Evolutionary conservation across 148 eudicot species (phyloP).

Genomic region (Cornus controversa): DNA sequence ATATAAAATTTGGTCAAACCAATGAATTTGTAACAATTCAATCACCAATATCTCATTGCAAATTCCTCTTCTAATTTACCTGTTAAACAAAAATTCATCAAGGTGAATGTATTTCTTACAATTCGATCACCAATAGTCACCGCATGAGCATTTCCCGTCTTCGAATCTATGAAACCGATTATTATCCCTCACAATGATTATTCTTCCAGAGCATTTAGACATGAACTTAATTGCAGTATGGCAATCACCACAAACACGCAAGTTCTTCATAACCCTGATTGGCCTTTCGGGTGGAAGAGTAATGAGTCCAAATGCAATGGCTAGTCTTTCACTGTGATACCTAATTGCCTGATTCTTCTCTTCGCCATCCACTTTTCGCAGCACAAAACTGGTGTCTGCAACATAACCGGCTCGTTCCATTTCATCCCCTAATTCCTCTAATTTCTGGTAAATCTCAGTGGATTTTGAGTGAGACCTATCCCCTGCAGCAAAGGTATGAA

Average conservation of each 20-base stretch:
- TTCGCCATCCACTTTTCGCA: constrained; percentile 63
- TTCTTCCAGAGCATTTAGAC: constrained; percentile 68
- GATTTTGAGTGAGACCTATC: constrained; percentile 51
- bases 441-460: constrained; percentile 53
- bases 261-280: constrained; percentile 84
- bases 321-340: constrained; percentile 83
- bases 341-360: constrained; percentile 57
- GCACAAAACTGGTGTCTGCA: constrained; percentile 72
- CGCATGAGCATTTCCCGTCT: constrained; percentile 79
- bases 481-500: constrained; percentile 76
- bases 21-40: background rate
- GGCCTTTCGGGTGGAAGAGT: constrained; percentile 64
- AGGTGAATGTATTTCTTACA: constrained; percentile 1
- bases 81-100: background rate
- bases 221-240: constrained; percentile 83
- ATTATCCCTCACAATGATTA: constrained; percentile 74
- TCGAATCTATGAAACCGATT: constrained; percentile 74
- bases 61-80: background rate
- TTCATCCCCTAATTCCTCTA: constrained; percentile 68
- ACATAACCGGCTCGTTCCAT: constrained; percentile 79
- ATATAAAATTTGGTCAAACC: background rate
- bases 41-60: background rate
- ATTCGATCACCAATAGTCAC: constrained; percentile 74
- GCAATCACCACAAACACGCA: constrained; percentile 93
- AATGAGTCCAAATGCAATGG: constrained; percentile 76